Evolutionary conservation across 306 rosid species (phyloP).

Genomic region (Astragalus glycyphyllos): DNA sequence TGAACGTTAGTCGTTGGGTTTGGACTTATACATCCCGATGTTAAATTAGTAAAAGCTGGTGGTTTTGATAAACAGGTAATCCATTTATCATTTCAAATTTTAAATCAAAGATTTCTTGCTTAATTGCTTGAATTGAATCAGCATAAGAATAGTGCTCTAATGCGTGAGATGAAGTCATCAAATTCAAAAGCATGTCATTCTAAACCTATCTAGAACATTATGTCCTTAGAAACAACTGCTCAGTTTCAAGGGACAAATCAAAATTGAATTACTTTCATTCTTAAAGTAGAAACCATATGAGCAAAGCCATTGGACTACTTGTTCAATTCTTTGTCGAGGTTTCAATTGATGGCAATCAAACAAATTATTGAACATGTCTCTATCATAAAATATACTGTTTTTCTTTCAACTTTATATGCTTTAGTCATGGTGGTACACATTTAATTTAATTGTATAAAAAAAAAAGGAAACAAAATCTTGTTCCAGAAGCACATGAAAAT

Average conservation of each 20-base stretch:
- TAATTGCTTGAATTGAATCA: conserved; percentile 19
- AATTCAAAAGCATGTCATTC: neutral
- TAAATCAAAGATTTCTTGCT: neutral
- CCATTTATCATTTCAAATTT: conserved; percentile 20
- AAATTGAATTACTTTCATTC: conserved; percentile 25
- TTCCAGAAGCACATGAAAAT: neutral
- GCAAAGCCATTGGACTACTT: conserved; percentile 3
- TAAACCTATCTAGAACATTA: conserved; percentile 24
- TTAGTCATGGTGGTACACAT: neutral
- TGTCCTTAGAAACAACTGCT: conserved; percentile 37
- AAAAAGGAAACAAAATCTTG: neutral
- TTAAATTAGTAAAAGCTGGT: conserved; percentile 44
- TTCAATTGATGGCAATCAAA: neutral
- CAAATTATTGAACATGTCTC: neutral
- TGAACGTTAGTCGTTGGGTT: conserved; percentile 51
- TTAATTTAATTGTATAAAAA: neutral
- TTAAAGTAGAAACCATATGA: neutral
- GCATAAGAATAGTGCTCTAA: neutral
- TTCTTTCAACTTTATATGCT: neutral
- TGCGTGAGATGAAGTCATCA: neutral
- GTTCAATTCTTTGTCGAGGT: conserved; percentile 17
- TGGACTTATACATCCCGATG: conserved; percentile 24
- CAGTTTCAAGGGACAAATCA: conserved; percentile 24
- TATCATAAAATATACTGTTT: neutral
- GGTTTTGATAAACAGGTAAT: conserved; percentile 51